Evolutionary conservation across 257 asterid genomes (phyloP).

Genomic region (Misopates orontium): DNA sequence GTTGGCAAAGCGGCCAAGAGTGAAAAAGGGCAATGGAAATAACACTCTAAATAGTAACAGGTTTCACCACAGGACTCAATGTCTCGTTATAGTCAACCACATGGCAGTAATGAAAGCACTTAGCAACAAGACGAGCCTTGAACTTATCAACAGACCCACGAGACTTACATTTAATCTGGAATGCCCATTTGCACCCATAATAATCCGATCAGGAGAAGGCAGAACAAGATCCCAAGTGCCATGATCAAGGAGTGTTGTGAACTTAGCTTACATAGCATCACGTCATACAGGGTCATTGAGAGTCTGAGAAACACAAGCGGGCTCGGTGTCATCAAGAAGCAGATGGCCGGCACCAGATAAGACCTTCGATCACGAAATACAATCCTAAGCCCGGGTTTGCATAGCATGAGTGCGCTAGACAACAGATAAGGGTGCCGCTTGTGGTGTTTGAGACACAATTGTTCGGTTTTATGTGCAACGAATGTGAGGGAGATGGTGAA

Average conservation of each 20-base stretch:
- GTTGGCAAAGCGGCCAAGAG: not conserved
- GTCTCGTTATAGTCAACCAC: constrained; percentile 6
- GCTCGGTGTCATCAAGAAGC: not conserved
- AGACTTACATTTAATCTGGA: constrained; percentile 1
- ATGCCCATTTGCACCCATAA: constrained; percentile 13
- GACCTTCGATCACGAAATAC: not conserved
- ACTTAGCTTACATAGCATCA: not conserved
- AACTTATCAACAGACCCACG: constrained; percentile 8
- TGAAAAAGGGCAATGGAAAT: not conserved
- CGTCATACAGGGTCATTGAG: not conserved
- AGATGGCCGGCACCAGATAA: not conserved
- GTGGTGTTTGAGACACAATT: no score
- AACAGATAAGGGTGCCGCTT: no score
- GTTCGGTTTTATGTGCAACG: no score
- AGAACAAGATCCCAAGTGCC: constrained; percentile 10
- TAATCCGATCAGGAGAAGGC: not conserved
- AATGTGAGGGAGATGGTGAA: no score
- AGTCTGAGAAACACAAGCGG: constrained; percentile 2
- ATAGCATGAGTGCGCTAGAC: no score
- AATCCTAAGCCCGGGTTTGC: no score
- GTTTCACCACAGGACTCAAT: constrained; percentile 16
- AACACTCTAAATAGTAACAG: not conserved
- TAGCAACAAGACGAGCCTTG: no score
- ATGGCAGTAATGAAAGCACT: not conserved
- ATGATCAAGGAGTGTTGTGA: not conserved